These are phyloP conservation scores for Paraglomus brasilianum DNA, from an alignment of 192 early-diverging fungal species.

Conservation along the genomic window DNA sequence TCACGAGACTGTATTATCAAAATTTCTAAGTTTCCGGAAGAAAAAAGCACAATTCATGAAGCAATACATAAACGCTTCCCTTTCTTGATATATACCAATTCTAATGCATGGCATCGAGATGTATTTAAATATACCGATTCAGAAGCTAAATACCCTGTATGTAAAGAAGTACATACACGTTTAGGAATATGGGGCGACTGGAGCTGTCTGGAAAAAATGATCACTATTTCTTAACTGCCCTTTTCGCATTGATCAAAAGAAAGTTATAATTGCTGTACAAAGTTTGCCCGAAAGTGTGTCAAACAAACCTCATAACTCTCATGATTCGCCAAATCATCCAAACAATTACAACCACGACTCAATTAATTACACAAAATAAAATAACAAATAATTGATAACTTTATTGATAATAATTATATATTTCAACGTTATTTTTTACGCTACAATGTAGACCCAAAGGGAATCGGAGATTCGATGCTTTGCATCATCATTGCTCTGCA, in stretches of 20 bases:
- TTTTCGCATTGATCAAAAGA: no score
- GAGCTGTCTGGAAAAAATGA: slow-evolving; percentile 14
- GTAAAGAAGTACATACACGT: slow-evolving; percentile 8
- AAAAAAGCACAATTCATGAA: not conserved
- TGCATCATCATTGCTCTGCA: no score
- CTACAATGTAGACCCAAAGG: no score
- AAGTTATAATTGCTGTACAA: slow-evolving; percentile 18
- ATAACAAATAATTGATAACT: no score
- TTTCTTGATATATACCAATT: slow-evolving; percentile 19
- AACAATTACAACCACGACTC: no score
- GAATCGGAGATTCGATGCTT: no score
- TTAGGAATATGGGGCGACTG: slow-evolving; percentile 26
- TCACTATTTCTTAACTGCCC: no score
- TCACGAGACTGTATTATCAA: no score
- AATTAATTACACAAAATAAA: no score
- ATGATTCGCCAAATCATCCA: slow-evolving; percentile 20
- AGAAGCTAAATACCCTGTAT: slow-evolving; percentile 18
- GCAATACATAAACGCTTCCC: slow-evolving; percentile 15
- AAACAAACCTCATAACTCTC: slow-evolving; percentile 25
- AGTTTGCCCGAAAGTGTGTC: slow-evolving; percentile 22
- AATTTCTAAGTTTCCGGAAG: slow-evolving; percentile 16
- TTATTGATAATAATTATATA: no score
- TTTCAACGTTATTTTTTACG: no score
- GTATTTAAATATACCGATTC: slow-evolving; percentile 20
- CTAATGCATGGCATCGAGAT: slow-evolving; percentile 16